Base-by-base conservation (phyloP, 176 grass and related monocot genomes). In the Musa schizocarpa region DNA sequence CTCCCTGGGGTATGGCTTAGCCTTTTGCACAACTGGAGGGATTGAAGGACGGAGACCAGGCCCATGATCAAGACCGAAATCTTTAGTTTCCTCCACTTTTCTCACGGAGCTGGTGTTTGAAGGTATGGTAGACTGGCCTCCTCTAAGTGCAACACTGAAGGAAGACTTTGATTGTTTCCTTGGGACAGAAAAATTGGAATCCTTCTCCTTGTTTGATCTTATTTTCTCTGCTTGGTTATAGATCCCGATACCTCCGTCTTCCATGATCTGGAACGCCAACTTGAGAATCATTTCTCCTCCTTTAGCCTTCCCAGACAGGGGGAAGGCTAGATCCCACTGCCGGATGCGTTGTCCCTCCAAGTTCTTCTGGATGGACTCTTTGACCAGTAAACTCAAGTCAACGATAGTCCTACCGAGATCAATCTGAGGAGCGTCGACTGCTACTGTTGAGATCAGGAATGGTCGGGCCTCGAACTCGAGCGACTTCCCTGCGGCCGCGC, bases 181-280 rank as follows among this genome's bases (percentile, higher is more conserved):
- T 1, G 86, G 77, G 13, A 81, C 79, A 9, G 75, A 73, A 10
- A 79, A 72, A 1, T 79, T 53, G 24, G 56, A 69, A 78, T 62
- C 54, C 1, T 65, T 68, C 12, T 59, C 78, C 9, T 24, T 79
- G 64, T 76, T 75, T 20, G 66, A 62, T 54, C 11, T 83, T 61
- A 58, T 24, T 53, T 43, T 49, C 56, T 50, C 78, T 20, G 73
- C 68, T 17, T 84, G 85, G 34, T 61, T 82, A 80, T 93, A 89
- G 53, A 93, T 81, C 25, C 77, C 81, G 49, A 87, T 71, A 29
- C 80, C 79, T 0, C 84, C 81, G 27, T 90, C 84, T 0, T 87
- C 90, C 90, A 99, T 94, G 73, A 99, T 89, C 83, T 99, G 95
- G 10, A 94, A 89, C 54, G 86, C 84, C 43, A 99, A 79, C 66